Conservation (phyloP, 2,329 filamentous ascomycete genomes). For the Arachnopeziza araneosa region DNA sequence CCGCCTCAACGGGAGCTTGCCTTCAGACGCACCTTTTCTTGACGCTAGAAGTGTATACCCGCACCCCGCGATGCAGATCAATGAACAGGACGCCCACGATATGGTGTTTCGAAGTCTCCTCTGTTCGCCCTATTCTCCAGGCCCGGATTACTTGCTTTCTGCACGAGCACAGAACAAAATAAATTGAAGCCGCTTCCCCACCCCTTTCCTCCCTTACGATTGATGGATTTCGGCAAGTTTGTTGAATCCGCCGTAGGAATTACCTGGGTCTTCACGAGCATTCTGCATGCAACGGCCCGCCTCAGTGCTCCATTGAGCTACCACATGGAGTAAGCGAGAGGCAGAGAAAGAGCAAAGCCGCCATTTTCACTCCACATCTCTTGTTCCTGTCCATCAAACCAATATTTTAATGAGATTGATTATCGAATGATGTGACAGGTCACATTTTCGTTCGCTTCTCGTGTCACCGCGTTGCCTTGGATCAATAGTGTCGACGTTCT, state of each 20-base stretch:
- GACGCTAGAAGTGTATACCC: not conserved
- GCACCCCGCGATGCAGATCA: not conserved
- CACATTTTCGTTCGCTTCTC: conserved; percentile 6
- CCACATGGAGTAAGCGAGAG: conserved; percentile 16
- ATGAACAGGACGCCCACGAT: not conserved
- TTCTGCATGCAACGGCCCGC: conserved; percentile 18
- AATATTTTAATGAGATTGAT: conserved; percentile 9
- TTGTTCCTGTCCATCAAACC: conserved; percentile 9
- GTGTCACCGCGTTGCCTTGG: conserved; percentile 5
- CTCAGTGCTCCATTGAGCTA: conserved; percentile 18
- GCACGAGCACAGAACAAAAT: no score
- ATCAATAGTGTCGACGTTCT: conserved; percentile 9
- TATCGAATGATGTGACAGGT: conserved; percentile 13
- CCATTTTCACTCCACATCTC: conserved; percentile 11
- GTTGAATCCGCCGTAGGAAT: conserved; percentile 15
- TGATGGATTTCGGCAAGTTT: conserved; percentile 10
- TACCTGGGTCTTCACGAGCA: conserved; percentile 14
- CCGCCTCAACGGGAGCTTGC: not conserved
- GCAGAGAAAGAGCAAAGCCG: conserved; percentile 1
- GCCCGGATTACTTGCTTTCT: no score
- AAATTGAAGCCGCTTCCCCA: no score
- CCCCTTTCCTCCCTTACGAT: not conserved
- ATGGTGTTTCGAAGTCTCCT: conserved; percentile 1
- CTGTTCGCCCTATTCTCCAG: not conserved
- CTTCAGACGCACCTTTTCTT: not conserved